These are phyloP conservation scores for Suillus ampliporus DNA, from an alignment of 768 basidiomycete species.

Conservation along the genomic window DNA sequence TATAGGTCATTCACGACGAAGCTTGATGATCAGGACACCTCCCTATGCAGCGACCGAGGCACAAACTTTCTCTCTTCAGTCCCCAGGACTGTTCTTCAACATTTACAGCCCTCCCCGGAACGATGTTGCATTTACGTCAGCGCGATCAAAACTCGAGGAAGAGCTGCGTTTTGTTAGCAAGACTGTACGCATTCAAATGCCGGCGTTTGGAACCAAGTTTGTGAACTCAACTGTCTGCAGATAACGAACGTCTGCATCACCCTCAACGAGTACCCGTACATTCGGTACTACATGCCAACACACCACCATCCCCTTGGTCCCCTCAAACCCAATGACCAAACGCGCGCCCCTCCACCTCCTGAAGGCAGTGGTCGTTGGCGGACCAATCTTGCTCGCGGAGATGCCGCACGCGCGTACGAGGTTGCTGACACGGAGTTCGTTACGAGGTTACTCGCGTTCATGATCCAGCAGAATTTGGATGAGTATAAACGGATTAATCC, in stretches of 20 bases:
- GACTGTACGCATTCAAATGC: constrained; percentile 48
- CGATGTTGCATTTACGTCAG: constrained; percentile 66
- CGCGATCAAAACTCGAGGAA: constrained; percentile 82
- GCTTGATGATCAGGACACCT: constrained; percentile 17
- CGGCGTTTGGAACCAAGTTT: neutral
- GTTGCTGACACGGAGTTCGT: constrained; percentile 76
- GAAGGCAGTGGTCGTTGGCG: constrained; percentile 77
- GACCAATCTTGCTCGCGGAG: constrained; percentile 78
- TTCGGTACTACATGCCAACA: constrained; percentile 90
- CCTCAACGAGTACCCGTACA: constrained; percentile 89
- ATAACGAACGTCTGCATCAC: constrained; percentile 90
- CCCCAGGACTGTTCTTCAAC: constrained; percentile 85
- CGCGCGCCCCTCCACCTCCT: constrained; percentile 67
- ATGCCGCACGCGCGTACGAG: constrained; percentile 71
- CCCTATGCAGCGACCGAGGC: constrained; percentile 74
- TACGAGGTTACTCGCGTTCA: constrained; percentile 81
- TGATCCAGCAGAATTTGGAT: constrained; percentile 84
- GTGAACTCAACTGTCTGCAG: constrained; percentile 41
- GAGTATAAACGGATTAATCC: constrained; percentile 86
- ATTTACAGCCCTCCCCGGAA: constrained; percentile 85
- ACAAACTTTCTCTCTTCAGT: constrained; percentile 80
- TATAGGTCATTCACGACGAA: neutral
- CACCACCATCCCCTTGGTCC: constrained; percentile 86
- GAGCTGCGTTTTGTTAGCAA: constrained; percentile 81
- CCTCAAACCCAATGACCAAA: constrained; percentile 69